Base-by-base conservation (phyloP, 2,329 filamentous ascomycete species). In the Emmonsiellopsis sp. region DNA sequence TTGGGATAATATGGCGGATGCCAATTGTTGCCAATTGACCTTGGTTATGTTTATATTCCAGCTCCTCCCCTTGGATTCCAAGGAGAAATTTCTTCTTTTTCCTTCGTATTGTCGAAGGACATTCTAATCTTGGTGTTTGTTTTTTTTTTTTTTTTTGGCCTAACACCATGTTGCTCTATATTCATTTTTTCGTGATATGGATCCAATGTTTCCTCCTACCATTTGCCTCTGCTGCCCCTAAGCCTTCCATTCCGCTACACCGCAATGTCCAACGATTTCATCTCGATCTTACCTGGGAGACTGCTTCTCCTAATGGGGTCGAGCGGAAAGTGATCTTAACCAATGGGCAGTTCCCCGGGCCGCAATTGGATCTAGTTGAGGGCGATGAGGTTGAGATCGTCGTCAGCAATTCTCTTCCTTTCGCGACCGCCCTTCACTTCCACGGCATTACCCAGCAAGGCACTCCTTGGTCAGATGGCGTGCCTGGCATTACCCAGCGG, bases 361-460 rank as follows among this genome's bases (percentile, higher is more conserved):
- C 59, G 11, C 32, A 47, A 44, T 49, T 63, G 42, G 59, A 61
- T 47, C 13, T 38, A 51, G 32, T 51, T 26, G 45, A 49, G 54
- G 55, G 45, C 16, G 52, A 57, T n/a, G 50, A 57, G 10, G 50
- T 57, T n/a, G 41, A 56, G 50, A 45, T 61, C 32, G 16, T 54
- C 16, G 58, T 61, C 15, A 50, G 53, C 15, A 61, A 61, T 44
- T 43, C 48, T 6, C 41, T 59, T 35, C 55, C 55, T 9, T 52
- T 52, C 32, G 52, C 58, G 16, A 60, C 57, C 11, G 52, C 57
- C 3, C 52, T 61, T 11, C 59, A 61, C 47, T 61, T 55, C 30
- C 59, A 61, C 45, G 67, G 69, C 11, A 67, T 80, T 32, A 73
- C 76, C 35, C 52, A 62, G 46, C 51, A 53, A 11, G 57, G 59